Conservation (phyloP, 805 yeast genomes). For the Kazachstania africana region DNA sequence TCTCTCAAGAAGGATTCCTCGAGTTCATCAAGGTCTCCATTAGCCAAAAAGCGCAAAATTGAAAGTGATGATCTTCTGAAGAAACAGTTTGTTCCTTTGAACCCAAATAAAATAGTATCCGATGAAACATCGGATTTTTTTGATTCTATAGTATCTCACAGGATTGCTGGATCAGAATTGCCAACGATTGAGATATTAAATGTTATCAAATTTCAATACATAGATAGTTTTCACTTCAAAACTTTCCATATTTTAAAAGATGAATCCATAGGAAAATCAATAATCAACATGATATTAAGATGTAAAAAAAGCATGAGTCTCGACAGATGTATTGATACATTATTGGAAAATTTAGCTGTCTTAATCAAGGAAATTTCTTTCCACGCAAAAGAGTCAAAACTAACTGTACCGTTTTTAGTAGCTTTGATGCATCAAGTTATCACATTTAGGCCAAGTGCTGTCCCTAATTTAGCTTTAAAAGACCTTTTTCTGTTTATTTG, state of each 20-base stretch:
- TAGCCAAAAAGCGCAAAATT: conserved; percentile 8
- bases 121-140: conserved; percentile 19
- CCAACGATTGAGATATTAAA: conserved; percentile 20
- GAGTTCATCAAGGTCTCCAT: conserved; percentile 3
- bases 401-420: conserved; percentile 45
- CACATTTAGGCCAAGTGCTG: conserved; percentile 52
- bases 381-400: conserved; percentile 13
- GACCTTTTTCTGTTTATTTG: conserved; percentile 19
- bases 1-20: conserved; percentile 1
- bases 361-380: conserved; percentile 21
- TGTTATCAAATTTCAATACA: conserved; percentile 11
- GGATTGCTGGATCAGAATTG: conserved; percentile 15
- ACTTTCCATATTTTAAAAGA: conserved; percentile 8
- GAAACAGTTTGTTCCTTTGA: conserved; percentile 7
- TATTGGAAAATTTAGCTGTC: conserved; percentile 17
- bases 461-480: conserved; percentile 29
- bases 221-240: conserved; percentile 8
- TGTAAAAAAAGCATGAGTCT: conserved; percentile 12
- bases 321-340: conserved; percentile 16
- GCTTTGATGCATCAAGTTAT: conserved; percentile 45
- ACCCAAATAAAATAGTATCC: conserved; percentile 9
- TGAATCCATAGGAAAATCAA: conserved; percentile 18
- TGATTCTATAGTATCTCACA: conserved; percentile 16
- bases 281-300: conserved; percentile 7
- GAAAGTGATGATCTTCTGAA: conserved; percentile 1